Percentiles rank a stretch among this genome's conserved stretches.
phyloP scores from a whole-genome alignment of 2,329 filamentous ascomycete species.

The Alternaria sp. region DNA sequence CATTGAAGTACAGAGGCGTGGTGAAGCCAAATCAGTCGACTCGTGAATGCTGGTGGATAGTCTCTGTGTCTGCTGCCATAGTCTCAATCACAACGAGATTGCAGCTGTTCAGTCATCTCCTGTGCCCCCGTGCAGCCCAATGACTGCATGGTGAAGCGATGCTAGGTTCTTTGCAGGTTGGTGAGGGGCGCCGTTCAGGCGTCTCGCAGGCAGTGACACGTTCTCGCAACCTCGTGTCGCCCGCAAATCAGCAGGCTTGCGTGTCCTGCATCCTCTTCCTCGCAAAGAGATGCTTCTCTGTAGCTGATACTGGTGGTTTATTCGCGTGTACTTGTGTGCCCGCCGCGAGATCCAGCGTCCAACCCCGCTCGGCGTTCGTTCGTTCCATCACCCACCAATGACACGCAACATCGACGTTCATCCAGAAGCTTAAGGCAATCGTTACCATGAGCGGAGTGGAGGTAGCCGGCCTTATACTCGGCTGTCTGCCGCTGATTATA shows the following conservation, averaged over 20 bases:
- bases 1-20: neutral
- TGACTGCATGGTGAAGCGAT: slow-evolving; percentile 13
- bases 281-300: neutral
- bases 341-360: slow-evolving; percentile 11
- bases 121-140: neutral
- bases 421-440: neutral
- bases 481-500: slow-evolving; percentile 52
- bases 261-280: neutral
- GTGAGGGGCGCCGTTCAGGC: slow-evolving; percentile 23
- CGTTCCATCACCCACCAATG: slow-evolving; percentile 15
- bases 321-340: neutral
- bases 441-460: slow-evolving; percentile 44
- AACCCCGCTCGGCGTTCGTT: slow-evolving; percentile 21
- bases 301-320: neutral
- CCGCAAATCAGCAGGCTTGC: slow-evolving; percentile 1
- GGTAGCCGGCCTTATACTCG: slow-evolving; percentile 48
- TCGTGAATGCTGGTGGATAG: slow-evolving; percentile 7
- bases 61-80: slow-evolving; percentile 5
- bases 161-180: slow-evolving; percentile 17
- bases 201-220: slow-evolving; percentile 8
- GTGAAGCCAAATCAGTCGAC: neutral
- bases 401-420: slow-evolving; percentile 6
- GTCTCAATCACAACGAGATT: slow-evolving; percentile 7
- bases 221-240: slow-evolving; percentile 8
- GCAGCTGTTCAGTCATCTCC: slow-evolving; percentile 10